Conservation (phyloP, 345 rosid genomes). For the Hibiscus trionum region DNA sequence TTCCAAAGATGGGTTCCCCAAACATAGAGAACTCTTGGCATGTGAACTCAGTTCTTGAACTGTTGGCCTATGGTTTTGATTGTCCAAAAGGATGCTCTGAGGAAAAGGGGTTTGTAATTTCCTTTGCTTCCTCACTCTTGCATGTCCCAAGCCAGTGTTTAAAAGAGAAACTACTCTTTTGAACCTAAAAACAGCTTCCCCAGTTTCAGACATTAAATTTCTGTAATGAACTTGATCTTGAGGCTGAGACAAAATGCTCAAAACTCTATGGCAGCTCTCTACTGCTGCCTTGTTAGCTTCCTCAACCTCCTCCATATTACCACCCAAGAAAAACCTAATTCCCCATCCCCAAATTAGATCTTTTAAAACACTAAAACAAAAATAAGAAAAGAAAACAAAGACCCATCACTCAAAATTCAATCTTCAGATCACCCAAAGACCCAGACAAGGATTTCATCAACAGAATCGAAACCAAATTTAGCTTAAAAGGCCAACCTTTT, state of each 20-base stretch:
- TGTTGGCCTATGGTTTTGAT: not conserved
- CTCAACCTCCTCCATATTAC: slow-evolving; percentile 44
- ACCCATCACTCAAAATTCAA: not conserved
- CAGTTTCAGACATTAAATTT: slow-evolving; percentile 37
- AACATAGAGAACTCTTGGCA: not conserved
- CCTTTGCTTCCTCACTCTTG: slow-evolving; percentile 34
- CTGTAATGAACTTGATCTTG: slow-evolving; percentile 30
- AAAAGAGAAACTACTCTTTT: slow-evolving; percentile 56
- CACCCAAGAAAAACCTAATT: not conserved
- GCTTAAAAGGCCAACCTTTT: not conserved
- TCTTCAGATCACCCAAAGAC: not conserved
- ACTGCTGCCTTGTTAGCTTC: slow-evolving; percentile 45
- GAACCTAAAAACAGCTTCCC: slow-evolving; percentile 43
- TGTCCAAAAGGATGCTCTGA: not conserved
- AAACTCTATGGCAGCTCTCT: slow-evolving; percentile 47
- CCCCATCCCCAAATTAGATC: no score
- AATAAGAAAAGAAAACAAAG: not conserved
- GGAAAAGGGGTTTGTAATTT: not conserved
- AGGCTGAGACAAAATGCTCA: slow-evolving; percentile 36
- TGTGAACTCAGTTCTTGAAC: not conserved
- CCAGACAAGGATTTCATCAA: not conserved
- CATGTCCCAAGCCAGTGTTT: slow-evolving; percentile 35
- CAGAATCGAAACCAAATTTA: not conserved
- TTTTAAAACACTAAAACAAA: not conserved
- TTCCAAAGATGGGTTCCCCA: slow-evolving; percentile 41